phyloP scores from a whole-genome alignment of 768 basidiomycete genomes.

The Grammothele lineata region DNA sequence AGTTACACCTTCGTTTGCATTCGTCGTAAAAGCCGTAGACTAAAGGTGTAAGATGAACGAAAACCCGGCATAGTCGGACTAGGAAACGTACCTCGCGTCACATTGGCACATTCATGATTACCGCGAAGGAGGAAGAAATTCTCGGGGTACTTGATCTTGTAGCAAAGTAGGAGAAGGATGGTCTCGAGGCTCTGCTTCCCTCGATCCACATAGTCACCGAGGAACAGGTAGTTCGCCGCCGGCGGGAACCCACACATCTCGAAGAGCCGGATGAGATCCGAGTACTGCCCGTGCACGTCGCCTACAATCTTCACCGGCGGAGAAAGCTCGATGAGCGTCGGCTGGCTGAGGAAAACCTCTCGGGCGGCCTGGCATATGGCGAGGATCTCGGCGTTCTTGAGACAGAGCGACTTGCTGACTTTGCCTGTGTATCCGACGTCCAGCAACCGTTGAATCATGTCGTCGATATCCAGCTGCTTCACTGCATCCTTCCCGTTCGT shows the following conservation, averaged over 20 bases:
- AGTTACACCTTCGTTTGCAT: constrained; percentile 98
- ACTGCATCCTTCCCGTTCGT: constrained; percentile 54
- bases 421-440: constrained; percentile 98
- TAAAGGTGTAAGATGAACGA: constrained; percentile 29
- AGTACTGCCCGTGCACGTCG: constrained; percentile 98
- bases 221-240: constrained; percentile 94
- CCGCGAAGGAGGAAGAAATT: constrained; percentile 98
- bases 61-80: background rate
- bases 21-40: constrained; percentile 99
- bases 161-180: constrained; percentile 92
- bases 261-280: constrained; percentile 95
- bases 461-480: constrained; percentile 87
- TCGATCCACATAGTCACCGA: constrained; percentile 98
- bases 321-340: constrained; percentile 93
- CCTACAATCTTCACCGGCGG: constrained; percentile 99
- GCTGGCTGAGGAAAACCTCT: constrained; percentile 94
- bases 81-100: constrained; percentile 82
- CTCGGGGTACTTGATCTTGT: constrained; percentile 99
- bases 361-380: constrained; percentile 93
- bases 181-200: constrained; percentile 99
- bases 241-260: constrained; percentile 99
- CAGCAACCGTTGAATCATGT: constrained; percentile 94
- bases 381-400: constrained; percentile 95
- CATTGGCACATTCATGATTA: constrained; percentile 99
- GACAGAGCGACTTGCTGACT: constrained; percentile 90